phyloP scores from a whole-genome alignment of 1,284 basidiomycete genomes.

The Ganoderma resinaceum region DNA sequence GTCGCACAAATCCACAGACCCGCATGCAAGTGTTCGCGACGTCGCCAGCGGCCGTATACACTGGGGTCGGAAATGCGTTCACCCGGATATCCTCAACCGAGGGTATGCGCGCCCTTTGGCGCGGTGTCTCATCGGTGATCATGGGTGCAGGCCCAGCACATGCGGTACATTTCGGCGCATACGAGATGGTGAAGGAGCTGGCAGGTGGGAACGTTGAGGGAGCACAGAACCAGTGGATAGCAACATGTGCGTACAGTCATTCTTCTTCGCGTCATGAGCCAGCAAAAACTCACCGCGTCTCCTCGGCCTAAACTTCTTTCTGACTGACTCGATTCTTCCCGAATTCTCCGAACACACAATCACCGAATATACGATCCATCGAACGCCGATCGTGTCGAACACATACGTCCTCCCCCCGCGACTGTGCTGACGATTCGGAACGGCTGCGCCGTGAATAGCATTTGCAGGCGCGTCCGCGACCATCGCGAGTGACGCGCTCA shows the following conservation, averaged over 20 bases:
- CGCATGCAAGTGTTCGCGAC: conserved; percentile 98
- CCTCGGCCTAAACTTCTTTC: neutral
- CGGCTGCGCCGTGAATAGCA: conserved; percentile 54
- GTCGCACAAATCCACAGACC: conserved; percentile 62
- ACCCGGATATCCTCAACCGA: conserved; percentile 92
- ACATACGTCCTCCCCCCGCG: neutral
- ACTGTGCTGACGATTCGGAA: neutral
- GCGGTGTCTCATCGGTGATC: conserved; percentile 97
- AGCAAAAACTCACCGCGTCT: neutral
- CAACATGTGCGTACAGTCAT: conserved; percentile 67
- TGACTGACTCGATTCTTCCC: neutral
- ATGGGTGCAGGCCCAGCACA: conserved; percentile 98
- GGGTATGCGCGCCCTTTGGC: conserved; percentile 91
- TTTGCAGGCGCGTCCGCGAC: conserved; percentile 95
- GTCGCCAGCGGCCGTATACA: conserved; percentile 85
- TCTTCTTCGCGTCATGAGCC: neutral
- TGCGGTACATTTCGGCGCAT: conserved; percentile 96
- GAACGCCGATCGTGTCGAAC: conserved; percentile 3
- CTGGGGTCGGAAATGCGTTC: conserved; percentile 89
- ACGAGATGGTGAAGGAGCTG: conserved; percentile 95
- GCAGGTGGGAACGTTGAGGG: conserved; percentile 87
- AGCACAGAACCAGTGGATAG: conserved; percentile 73
- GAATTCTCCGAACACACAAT: neutral
- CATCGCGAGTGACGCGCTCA: conserved; percentile 94
- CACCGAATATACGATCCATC: neutral